A percentile compares a stretch with the other conserved stretches of the same genome.
Evolutionary conservation across 495 filamentous ascomycete species (phyloP).

Genomic region (Symbiotaphrina buchneri): DNA sequence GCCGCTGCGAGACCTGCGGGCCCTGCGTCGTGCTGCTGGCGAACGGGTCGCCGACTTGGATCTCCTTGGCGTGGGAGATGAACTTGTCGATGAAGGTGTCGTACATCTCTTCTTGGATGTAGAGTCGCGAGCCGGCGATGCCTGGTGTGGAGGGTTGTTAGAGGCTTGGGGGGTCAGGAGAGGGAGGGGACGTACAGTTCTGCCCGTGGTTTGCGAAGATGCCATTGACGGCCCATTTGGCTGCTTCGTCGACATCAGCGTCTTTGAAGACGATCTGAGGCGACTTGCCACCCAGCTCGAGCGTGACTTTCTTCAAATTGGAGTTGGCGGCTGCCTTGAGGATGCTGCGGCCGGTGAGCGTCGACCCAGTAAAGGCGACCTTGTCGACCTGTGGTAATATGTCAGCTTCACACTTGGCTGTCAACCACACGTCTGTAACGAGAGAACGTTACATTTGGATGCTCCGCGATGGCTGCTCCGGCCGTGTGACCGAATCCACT

Average conservation of each 20-base stretch:
- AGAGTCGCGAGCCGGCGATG: slow-evolving; percentile 88
- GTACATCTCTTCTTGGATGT: slow-evolving; percentile 90
- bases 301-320: slow-evolving; percentile 96
- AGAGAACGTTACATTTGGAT: no score
- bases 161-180: no score
- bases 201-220: slow-evolving; percentile 99
- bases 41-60: slow-evolving; percentile 90
- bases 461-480: no score
- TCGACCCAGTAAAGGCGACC: slow-evolving; percentile 94
- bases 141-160: no score
- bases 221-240: slow-evolving; percentile 95
- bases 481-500: no score
- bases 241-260: slow-evolving; percentile 85
- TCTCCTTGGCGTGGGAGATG: slow-evolving; percentile 62
- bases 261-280: slow-evolving; percentile 96
- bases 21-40: slow-evolving; percentile 78
- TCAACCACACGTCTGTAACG: no score
- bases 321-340: slow-evolving; percentile 90
- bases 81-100: slow-evolving; percentile 80
- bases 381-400: no score
- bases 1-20: slow-evolving; percentile 82
- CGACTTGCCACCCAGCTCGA: slow-evolving; percentile 94
- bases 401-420: no score
- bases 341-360: slow-evolving; percentile 70
- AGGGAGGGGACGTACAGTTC: no score